Percentiles rank a stretch among this genome's conserved stretches.
Evolutionary conservation across 108 stramenopile genomes (phyloP).

Genomic region (Cyclotella distinguenda): DNA sequence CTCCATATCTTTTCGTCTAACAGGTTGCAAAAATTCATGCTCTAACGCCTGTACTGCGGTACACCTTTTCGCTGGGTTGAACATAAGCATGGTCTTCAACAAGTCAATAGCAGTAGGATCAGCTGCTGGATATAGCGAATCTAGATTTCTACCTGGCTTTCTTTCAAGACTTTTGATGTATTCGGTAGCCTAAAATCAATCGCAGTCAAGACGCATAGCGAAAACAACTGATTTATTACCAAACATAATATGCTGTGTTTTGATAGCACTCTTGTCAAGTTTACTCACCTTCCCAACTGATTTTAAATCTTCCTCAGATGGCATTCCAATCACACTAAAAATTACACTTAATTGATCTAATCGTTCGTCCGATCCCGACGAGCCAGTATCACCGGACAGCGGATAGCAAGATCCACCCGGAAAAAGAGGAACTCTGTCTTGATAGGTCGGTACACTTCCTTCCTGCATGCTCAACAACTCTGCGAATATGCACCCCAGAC

Average conservation of each 20-base stretch:
- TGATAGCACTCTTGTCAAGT: background rate
- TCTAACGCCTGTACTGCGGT: constrained; percentile 92
- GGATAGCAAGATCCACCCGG: constrained; percentile 97
- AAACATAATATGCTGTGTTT: too few relatives aligned
- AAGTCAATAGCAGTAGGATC: constrained; percentile 85
- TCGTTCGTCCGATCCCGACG: constrained; percentile 62
- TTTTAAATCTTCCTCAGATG: constrained; percentile 79
- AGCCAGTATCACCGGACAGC: constrained; percentile 74
- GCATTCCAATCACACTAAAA: constrained; percentile 93
- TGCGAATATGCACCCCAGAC: constrained; percentile 88
- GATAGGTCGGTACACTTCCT: constrained; percentile 83
- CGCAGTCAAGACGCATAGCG: background rate
- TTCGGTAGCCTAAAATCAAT: constrained; percentile 67
- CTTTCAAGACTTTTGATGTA: constrained; percentile 73
- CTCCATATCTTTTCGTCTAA: constrained; percentile 66
- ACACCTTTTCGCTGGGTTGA: constrained; percentile 88
- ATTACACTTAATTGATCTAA: constrained; percentile 97
- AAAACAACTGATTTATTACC: too few relatives aligned
- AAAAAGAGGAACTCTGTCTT: constrained; percentile 93
- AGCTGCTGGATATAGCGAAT: constrained; percentile 75
- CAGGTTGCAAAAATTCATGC: constrained; percentile 83
- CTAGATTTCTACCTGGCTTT: constrained; percentile 54
- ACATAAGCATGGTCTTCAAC: constrained; percentile 89
- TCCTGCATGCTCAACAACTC: constrained; percentile 93
- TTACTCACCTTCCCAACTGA: constrained; percentile 68